phyloP scores from a whole-genome alignment of 1,284 basidiomycete genomes.

The Wallemia ichthyophaga region DNA sequence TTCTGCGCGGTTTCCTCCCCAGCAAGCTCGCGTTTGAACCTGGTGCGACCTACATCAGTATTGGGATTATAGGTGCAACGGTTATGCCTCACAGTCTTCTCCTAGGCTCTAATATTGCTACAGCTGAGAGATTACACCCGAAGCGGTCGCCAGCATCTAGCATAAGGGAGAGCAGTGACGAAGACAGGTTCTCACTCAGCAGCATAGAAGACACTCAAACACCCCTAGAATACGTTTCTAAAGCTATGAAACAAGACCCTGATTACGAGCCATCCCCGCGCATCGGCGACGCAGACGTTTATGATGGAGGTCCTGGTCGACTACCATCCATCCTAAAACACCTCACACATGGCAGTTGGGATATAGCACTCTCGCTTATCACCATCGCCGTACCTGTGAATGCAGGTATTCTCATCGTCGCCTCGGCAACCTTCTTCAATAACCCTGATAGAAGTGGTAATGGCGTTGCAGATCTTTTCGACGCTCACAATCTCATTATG shows the following conservation, averaged over 20 bases:
- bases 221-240: constrained; percentile 14
- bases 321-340: background rate
- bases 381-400: background rate
- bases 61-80: constrained; percentile 43
- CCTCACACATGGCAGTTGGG: background rate
- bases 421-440: constrained; percentile 19
- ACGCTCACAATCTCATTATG: constrained; percentile 43
- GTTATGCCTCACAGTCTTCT: constrained; percentile 23
- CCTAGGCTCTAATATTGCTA: constrained; percentile 45
- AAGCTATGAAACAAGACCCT: background rate
- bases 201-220: constrained; percentile 69
- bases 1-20: constrained; percentile 64
- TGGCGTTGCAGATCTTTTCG: constrained; percentile 35
- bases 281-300: background rate
- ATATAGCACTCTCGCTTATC: background rate
- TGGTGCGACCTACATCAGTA: constrained; percentile 43
- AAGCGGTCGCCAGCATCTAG: background rate
- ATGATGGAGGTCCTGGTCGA: background rate
- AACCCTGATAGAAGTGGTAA: background rate
- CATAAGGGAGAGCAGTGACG: background rate
- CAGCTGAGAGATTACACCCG: constrained; percentile 29
- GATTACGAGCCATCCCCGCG: background rate
- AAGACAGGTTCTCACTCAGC: constrained; percentile 22
- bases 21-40: constrained; percentile 28
- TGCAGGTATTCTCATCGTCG: constrained; percentile 22